A percentile compares a stretch with the other conserved stretches of the same genome.
Evolutionary conservation across 1,139 yeast genomes (phyloP).

Genomic region (Yamadazyma sp.): DNA sequence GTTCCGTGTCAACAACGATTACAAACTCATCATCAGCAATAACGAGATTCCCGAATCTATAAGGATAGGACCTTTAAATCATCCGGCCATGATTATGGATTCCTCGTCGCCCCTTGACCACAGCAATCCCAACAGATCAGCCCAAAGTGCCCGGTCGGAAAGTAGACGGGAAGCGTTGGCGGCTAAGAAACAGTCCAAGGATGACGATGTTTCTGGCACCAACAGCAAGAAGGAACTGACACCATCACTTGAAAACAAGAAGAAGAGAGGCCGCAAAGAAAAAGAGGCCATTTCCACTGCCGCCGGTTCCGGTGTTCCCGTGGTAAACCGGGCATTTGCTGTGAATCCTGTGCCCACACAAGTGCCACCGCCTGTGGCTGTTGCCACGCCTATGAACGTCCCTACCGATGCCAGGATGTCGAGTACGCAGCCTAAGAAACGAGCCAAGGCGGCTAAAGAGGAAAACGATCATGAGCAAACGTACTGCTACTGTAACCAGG

Average conservation of each 20-base stretch:
- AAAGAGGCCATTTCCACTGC: too few species aligned
- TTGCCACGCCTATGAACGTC: slow-evolving; percentile 1
- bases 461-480: slow-evolving; percentile 61
- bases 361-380: neutral
- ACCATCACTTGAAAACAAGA: slow-evolving; percentile 19
- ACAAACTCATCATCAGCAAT: slow-evolving; percentile 63
- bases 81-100: slow-evolving; percentile 81
- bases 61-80: slow-evolving; percentile 73
- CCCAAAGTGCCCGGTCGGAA: slow-evolving; percentile 74
- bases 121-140: slow-evolving; percentile 44
- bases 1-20: slow-evolving; percentile 76
- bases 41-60: slow-evolving; percentile 72
- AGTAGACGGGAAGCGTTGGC: slow-evolving; percentile 90
- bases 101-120: slow-evolving; percentile 41
- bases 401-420: slow-evolving; percentile 17
- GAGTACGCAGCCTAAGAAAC: slow-evolving; percentile 27
- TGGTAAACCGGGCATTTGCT: slow-evolving; percentile 1
- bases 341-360: neutral
- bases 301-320: neutral
- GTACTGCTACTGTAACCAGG: slow-evolving; percentile 94
- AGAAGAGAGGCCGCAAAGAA: slow-evolving; percentile 25
- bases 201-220: slow-evolving; percentile 25
- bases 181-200: slow-evolving; percentile 66
- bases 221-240: slow-evolving; percentile 12
- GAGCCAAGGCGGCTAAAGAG: slow-evolving; percentile 29